Base-by-base conservation (phyloP, 192 early-diverging fungal genomes). In the Anaeromyces robustus region DNA sequence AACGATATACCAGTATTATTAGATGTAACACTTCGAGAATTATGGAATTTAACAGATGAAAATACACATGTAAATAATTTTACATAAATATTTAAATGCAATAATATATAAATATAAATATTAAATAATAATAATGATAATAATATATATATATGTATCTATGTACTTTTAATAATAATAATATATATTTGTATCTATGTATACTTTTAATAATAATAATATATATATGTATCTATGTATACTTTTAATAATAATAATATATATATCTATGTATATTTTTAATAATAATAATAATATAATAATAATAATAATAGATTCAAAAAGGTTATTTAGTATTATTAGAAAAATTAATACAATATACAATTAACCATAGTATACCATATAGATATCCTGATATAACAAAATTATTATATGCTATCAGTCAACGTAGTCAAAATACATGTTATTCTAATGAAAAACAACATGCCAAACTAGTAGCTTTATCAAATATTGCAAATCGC, bases 1-100 rank as follows among this genome's bases (percentile, higher is more conserved):
- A 98, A 98, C 81, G 96, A 98, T 83, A 87, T 96, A 77, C 88
- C 88, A 59, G 94, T 97, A 11, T 87, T 97, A 30, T 87, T 96
- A 16, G 96, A 98, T 83, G 93, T 97, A 4, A 86, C 94, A 1
- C 86, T 98, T 29, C 88, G 96, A 78, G 95, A 97, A 84, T 84
- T 94, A 19, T 87, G 90, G 82, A 87, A 95, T 82, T 84, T 96
- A 28, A 89, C 92, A 12, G 91, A 92, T 16, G 89, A 91, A 52
- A 83, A 89, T 78, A 92, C 92, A 78, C 81, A 88, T 85, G 87
- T 87, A 79, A 59, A 14, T 13, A n/a, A n/a, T n/a, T n/a, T n/a
- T n/a, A n/a, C n/a, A n/a, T n/a, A n/a, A n/a, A n/a, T n/a, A n/a
- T n/a, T n/a, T n/a, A n/a, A n/a, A n/a, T n/a, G n/a, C n/a, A n/a